Base-by-base conservation (phyloP, 192 early-diverging fungal species). In the Gonapodya sp. region DNA sequence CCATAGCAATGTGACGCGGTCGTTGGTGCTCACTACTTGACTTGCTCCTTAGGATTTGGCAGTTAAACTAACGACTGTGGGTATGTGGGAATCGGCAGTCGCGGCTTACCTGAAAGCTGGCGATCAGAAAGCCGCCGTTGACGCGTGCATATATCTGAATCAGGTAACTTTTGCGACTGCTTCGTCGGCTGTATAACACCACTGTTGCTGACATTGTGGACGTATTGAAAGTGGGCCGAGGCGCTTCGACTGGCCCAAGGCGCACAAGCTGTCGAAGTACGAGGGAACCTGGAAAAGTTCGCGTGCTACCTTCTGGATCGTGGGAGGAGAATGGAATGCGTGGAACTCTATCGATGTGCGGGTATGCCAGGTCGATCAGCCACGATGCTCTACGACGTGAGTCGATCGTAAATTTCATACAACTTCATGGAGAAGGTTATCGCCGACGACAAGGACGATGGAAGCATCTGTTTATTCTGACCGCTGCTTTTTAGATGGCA, bases 271-370 rank as follows among this genome's bases (percentile, higher is more conserved):
- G 82, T 84, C 73, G 90, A 86, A 16, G 89, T 91, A 36, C 86
- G 90, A 79, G 80, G 64, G 16, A 72, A 87, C 1, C 82, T 91
- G 31, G 83, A 84, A 0, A 85, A 86, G 37, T 87, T 89, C 36
- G 89, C 87, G 0, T 34, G 74, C 0, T 81, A 88, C 16, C 79
- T 91, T 2, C 83, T 87, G 0, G 83, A 82, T 16, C 33, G 83
- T 35, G 83, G 83, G 73, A 82, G 84, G 31, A 78, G 18, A 18
- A 32, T 85, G 37, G 85, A 89, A 18, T 86, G 84, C 1, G 85
- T 90, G 36, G 89, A 88, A 78, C 80, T 91, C 24, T 91, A 87
- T 79, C 82, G 90, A 33, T 86, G 88, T 37, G 90, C 90, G 0
- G 90, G 90, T 77, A 85, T 86, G 35, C 89, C 87, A 73, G 87